Base-by-base conservation (phyloP, 179 eudicot genomes). In the Amaranthus tricolor region DNA sequence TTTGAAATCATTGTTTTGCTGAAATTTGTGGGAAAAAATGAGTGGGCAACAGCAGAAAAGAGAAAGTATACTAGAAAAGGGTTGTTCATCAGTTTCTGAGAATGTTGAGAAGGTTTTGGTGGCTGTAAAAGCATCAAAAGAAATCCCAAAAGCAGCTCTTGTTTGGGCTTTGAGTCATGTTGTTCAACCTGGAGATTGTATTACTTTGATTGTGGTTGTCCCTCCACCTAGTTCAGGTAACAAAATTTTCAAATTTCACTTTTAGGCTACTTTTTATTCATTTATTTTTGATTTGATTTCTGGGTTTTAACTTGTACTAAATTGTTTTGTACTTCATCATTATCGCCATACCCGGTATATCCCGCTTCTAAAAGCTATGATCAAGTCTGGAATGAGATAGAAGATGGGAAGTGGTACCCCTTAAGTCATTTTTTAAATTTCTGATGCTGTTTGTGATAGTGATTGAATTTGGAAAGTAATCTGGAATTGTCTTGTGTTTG, bases 161-260 rank as follows among this genome's bases (percentile, higher is more conserved):
- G 84, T 96, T 65, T 96, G 99, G 99, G 97, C 99, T 65, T 82
- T 96, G 81, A 91, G 88, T 86, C 99, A 96, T 85, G 98, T 96
- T 81, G 98, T 90, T 80, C 99, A 96, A 75, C 99, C 99, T 68
- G 98, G 96, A 56, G 93, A 96, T 78, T 93, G 93, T 76, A 91
- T 96, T 58, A 89, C 93, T 11, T 77, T 96, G 57, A 89, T 96
- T 72, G 99, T 94, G 51, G 94, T 96, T 76, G 86, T 87, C 50
- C 85, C 98, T 76, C 82, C 91, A 7, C 97, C 87, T 60, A 82
- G 74, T 76, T 86, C 94, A 79, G 88, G 88, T 83, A 76, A 17
- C 40, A 20, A 10, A 10, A 68, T 66, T 5, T 74, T 11, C 15
- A 21, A 40, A 44, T 20, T 20, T 61, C 49, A 51, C 73, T 50